Conservation (phyloP, 1,284 basidiomycete genomes). For the Sphaerobolus stellatus region DNA sequence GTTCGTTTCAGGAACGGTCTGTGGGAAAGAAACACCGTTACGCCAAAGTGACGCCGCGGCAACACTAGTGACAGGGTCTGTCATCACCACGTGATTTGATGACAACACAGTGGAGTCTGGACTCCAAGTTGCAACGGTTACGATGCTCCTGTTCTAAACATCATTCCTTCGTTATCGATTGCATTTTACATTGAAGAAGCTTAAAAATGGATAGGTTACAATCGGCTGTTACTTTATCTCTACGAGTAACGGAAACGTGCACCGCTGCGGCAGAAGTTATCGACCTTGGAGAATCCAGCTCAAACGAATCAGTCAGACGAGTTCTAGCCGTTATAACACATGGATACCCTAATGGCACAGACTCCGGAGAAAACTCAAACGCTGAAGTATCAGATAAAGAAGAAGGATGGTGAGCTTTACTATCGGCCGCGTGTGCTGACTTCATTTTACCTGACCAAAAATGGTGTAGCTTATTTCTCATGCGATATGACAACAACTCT, state of each 20-base stretch:
- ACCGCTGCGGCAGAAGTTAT: slow-evolving; percentile 5
- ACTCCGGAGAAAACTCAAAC: not conserved
- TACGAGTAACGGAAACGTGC: slow-evolving; percentile 9
- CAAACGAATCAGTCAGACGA: not conserved
- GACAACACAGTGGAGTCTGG: too few species aligned
- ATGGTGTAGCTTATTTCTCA: slow-evolving; percentile 5
- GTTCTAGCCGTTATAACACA: slow-evolving; percentile 11
- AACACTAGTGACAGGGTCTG: too few species aligned
- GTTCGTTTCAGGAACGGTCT: too few species aligned
- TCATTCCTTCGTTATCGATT: too few species aligned
- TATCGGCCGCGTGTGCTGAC: not conserved
- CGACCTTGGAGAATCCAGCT: not conserved
- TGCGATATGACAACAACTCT: slow-evolving; percentile 7
- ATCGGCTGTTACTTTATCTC: slow-evolving; percentile 1
- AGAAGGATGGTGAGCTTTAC: slow-evolving; percentile 11
- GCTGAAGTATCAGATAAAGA: not conserved
- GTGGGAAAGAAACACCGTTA: too few species aligned
- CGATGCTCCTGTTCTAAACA: too few species aligned
- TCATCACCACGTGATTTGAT: too few species aligned
- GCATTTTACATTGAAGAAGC: too few species aligned
- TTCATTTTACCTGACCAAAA: not conserved
- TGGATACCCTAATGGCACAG: not conserved
- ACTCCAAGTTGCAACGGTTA: too few species aligned
- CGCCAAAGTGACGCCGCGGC: too few species aligned
- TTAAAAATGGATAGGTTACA: slow-evolving; percentile 10